phyloP scores from a whole-genome alignment of 148 eudicot genomes.

The Camellia japonica region DNA sequence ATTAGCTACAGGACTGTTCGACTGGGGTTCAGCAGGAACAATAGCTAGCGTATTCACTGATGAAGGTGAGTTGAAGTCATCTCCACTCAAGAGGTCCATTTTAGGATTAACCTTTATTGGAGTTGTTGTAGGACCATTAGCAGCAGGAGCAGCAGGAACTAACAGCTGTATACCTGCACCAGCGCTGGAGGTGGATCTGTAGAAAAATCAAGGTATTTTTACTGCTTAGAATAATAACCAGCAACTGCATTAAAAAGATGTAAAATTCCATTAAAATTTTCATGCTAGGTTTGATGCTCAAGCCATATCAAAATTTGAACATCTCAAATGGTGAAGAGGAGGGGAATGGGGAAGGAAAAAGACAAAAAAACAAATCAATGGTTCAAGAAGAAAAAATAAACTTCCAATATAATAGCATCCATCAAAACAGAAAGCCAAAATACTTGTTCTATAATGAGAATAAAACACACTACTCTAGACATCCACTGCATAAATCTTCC shows the following conservation, averaged over 20 bases:
- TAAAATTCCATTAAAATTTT: neutral
- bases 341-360: neutral
- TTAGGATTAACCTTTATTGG: slow-evolving; percentile 39
- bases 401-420: neutral
- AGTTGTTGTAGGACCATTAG: slow-evolving; percentile 52
- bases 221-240: slow-evolving; percentile 15
- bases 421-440: slow-evolving; percentile 5
- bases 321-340: neutral
- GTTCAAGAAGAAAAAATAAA: neutral
- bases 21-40: slow-evolving; percentile 75
- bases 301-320: neutral
- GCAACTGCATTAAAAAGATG: slow-evolving; percentile 5
- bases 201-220: slow-evolving; percentile 13
- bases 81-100: slow-evolving; percentile 92
- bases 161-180: slow-evolving; percentile 30
- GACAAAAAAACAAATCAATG: neutral
- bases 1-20: slow-evolving; percentile 58
- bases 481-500: neutral
- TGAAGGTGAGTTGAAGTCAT: slow-evolving; percentile 55
- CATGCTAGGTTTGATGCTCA: neutral
- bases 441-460: neutral
- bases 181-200: slow-evolving; percentile 60
- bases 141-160: slow-evolving; percentile 46
- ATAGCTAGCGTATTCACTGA: slow-evolving; percentile 65
- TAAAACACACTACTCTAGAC: neutral